Evolutionary conservation across 78 protist species (phyloP), one percentile per base, ranked within the genome.

Genomic region (Kipferlia bialata): DNA sequence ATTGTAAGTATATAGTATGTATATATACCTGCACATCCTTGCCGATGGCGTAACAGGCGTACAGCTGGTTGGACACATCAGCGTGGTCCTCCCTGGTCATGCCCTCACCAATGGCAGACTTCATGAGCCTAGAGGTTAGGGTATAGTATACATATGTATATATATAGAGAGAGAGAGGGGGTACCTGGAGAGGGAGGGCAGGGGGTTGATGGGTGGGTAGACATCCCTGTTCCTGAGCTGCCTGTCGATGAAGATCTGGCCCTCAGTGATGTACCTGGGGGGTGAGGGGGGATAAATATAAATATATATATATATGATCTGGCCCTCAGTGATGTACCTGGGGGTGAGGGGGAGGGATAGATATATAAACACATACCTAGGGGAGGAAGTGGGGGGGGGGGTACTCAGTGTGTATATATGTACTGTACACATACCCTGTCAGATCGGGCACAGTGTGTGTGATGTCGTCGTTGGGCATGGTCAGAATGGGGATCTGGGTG

Each of bases 101-200:
- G 48, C 86, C 93, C 65, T 76, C 79, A n/a, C 85, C 84, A 57
- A 95, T 87, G 69, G 97, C 97, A 20, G 81, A 65, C 85, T 96
- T 96, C 99, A 95, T 94, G 15, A 96, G 88, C 68, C 99, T 97
- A n/a, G n/a, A n/a, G n/a, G n/a, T n/a, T n/a, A n/a, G n/a, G n/a
- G n/a, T n/a, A n/a, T n/a, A n/a, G n/a, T n/a, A n/a, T n/a, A n/a
- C n/a, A n/a, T n/a, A n/a, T n/a, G n/a, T n/a, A n/a, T n/a, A n/a
- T n/a, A n/a, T n/a, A n/a, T n/a, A n/a, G n/a, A n/a, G n/a, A n/a
- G n/a, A n/a, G n/a, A n/a, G n/a, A n/a, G n/a, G n/a, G n/a, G n/a
- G n/a, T n/a, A n/a, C n/a, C n/a, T n/a, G 7, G 98, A 92, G 38
- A 96, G 89, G 29, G 98, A 94, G 17, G 99, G 98, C 34, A 96